Base-by-base conservation (phyloP, 1,139 yeast species). In the Casaregolazyma suthepensis region DNA sequence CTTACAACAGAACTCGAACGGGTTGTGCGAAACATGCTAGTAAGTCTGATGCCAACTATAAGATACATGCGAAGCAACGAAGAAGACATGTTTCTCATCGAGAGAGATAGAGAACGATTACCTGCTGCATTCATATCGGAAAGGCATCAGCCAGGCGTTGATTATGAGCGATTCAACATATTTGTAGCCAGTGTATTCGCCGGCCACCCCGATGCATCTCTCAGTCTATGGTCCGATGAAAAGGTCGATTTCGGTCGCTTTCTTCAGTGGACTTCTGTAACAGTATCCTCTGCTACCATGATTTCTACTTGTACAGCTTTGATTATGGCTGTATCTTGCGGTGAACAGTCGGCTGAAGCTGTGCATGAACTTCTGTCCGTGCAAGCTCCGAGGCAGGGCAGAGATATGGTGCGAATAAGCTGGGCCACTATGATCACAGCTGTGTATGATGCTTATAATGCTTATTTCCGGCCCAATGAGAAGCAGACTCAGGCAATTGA, bases 141-240 rank as follows among this genome's bases (percentile, higher is more conserved):
- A 13, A 7, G 22, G n/a, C 46, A 40, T n/a, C 51, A 87, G 1
- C 81, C 84, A 18, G 83, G 87, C 57, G 86, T 93, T 0, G 97
- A 93, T 60, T 73, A 93, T 52, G 99, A 93, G 66, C 76, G 96
- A 57, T 88, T 93, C 63, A 91, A 89, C 65, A 69, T 90, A 62
- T 79, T 95, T 2, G 76, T 90, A 57, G 86, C 85, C 42, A 87
- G 81, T 64, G 76, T 88, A 4, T 90, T 85, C 65, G 73, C 77
- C 45, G 76, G 79, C 35, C 76, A 96, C 57, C 80, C 84, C 0
- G 77, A 78, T 2, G 71, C 83, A 15, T 79, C 88, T 23, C 63
- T 75, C 1, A 70, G 73, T n/a, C 86, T 88, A 61, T 90, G 96
- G 96, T 71, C 74, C 1, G 88, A 86, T 56, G 78, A 83, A 18